Conservation (phyloP, 805 yeast species). For the Kurtzmaniella cleridarum region DNA sequence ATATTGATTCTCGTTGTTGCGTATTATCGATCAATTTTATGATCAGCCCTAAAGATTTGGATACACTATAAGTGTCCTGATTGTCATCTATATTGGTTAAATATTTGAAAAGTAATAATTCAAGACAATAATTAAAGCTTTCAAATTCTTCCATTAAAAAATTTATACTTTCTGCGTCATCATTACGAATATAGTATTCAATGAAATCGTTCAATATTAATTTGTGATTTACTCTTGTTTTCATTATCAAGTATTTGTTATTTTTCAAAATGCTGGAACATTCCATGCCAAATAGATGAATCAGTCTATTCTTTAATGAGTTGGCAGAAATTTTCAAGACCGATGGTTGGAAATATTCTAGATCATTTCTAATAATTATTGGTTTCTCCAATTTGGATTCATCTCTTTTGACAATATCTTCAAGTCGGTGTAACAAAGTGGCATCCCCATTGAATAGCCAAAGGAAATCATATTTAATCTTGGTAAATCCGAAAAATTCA, state of each 20-base stretch:
- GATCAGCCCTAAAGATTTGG: conserved; percentile 10
- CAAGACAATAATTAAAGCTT: conserved; percentile 46
- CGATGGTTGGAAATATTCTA: conserved; percentile 21
- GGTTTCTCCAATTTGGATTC: conserved; percentile 15
- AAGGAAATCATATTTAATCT: conserved; percentile 10
- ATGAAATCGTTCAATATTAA: conserved; percentile 43
- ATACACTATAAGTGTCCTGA: conserved; percentile 8
- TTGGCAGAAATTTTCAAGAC: conserved; percentile 10
- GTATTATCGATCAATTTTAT: conserved; percentile 16
- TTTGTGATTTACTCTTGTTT: conserved; percentile 30
- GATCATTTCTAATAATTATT: conserved; percentile 18
- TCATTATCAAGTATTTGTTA: conserved; percentile 23
- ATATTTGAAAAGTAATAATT: conserved; percentile 40
- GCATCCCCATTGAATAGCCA: conserved; percentile 37
- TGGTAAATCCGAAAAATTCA: conserved; percentile 26
- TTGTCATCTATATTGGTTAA: conserved; percentile 24
- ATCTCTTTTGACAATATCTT: conserved; percentile 19
- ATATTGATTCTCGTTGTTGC: conserved; percentile 25
- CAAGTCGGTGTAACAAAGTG: conserved; percentile 22
- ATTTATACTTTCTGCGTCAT: conserved; percentile 12
- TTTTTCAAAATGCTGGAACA: conserved; percentile 22
- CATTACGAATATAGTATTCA: conserved; percentile 40
- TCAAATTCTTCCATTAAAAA: conserved; percentile 29
- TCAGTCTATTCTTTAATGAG: conserved; percentile 16
- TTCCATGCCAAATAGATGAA: conserved; percentile 41